Evolutionary conservation across 1,139 yeast species (phyloP).

Genomic region (Taphrina pruni): DNA sequence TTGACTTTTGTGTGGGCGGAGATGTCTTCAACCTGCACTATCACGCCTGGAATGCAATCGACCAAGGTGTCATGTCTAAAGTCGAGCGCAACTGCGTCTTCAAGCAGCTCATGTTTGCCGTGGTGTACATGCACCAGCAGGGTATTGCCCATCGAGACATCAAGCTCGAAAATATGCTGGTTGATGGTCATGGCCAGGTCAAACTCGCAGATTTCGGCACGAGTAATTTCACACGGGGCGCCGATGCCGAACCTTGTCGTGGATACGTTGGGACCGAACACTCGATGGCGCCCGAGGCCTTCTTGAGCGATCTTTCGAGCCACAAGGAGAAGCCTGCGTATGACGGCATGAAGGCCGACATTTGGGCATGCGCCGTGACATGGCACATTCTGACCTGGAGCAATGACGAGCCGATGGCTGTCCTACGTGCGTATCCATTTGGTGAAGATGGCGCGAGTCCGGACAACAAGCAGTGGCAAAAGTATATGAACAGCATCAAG

Average conservation of each 20-base stretch:
- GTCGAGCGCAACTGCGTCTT: slow-evolving; percentile 66
- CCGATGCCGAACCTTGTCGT: slow-evolving; percentile 45
- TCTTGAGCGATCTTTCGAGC: slow-evolving; percentile 43
- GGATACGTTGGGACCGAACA: slow-evolving; percentile 69
- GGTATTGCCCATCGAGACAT: slow-evolving; percentile 77
- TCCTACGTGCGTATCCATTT: slow-evolving; percentile 52
- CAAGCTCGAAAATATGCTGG: slow-evolving; percentile 71
- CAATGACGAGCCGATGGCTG: slow-evolving; percentile 40
- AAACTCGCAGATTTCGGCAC: slow-evolving; percentile 78
- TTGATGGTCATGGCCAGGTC: slow-evolving; percentile 71
- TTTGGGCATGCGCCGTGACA: slow-evolving; percentile 85
- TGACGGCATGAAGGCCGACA: slow-evolving; percentile 81
- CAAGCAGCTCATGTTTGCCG: slow-evolving; percentile 74
- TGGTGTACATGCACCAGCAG: slow-evolving; percentile 70
- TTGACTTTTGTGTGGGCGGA: slow-evolving; percentile 97
- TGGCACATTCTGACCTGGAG: slow-evolving; percentile 79
- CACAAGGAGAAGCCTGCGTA: slow-evolving; percentile 57
- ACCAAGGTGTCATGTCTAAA: slow-evolving; percentile 49
- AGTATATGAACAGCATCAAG: slow-evolving; percentile 42
- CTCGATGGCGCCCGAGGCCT: slow-evolving; percentile 90
- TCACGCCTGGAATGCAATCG: slow-evolving; percentile 47
- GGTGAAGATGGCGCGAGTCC: slow-evolving; percentile 48
- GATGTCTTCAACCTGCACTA: slow-evolving; percentile 73
- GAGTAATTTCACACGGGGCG: slow-evolving; percentile 62
- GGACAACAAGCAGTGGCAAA: slow-evolving; percentile 48